Evolutionary conservation across 129 eudicot species (phyloP).

Genomic region (Ambrosia artemisiifolia): DNA sequence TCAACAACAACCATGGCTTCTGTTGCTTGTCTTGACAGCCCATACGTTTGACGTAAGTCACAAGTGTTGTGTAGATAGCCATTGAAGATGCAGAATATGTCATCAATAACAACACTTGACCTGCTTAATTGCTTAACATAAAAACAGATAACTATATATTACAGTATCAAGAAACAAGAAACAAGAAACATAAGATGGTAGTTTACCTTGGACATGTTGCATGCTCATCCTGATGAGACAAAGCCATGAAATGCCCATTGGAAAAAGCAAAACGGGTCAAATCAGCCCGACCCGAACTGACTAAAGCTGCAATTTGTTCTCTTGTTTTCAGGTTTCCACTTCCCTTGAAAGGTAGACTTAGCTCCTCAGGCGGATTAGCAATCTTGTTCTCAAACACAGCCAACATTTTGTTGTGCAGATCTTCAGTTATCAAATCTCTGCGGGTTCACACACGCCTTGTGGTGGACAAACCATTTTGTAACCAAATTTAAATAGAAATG

Average conservation of each 20-base stretch:
- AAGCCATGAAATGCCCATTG: conserved; percentile 49
- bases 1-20: conserved; percentile 57
- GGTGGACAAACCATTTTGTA: no score
- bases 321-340: conserved; percentile 17
- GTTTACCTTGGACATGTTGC: conserved; percentile 41
- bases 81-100: conserved; percentile 49
- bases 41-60: conserved; percentile 35
- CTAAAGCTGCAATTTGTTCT: conserved; percentile 31
- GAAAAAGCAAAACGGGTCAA: conserved; percentile 33
- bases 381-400: conserved; percentile 41
- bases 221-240: conserved; percentile 40
- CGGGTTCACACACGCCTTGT: no score
- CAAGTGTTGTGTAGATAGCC: conserved; percentile 38
- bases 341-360: conserved; percentile 30
- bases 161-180: not conserved
- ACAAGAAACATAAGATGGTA: not conserved
- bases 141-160: not conserved
- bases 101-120: conserved; percentile 48
- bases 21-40: conserved; percentile 47
- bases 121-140: conserved; percentile 15
- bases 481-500: no score
- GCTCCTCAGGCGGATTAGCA: conserved; percentile 44
- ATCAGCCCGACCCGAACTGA: conserved; percentile 31
- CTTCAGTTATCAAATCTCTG: not conserved
- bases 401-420: conserved; percentile 33